phyloP scores from a whole-genome alignment of 1,284 basidiomycete genomes.

The Golubevia pallescens region DNA sequence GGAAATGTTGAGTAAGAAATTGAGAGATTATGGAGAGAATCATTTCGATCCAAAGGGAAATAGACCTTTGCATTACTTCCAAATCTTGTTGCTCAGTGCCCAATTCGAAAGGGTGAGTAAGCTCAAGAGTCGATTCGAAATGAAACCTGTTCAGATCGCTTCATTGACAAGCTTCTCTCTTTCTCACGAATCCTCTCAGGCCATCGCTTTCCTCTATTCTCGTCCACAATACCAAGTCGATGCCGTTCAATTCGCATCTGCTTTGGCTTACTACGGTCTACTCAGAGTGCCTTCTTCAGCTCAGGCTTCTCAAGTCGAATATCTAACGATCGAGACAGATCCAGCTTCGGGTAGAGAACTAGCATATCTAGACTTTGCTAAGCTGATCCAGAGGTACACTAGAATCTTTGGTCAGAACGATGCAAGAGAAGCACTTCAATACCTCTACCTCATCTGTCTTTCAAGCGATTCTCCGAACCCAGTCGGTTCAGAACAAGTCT shows the following conservation, averaged over 20 bases:
- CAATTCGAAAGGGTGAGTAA: constrained; percentile 84
- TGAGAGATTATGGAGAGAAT: constrained; percentile 71
- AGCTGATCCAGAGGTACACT: constrained; percentile 89
- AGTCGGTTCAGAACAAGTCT: constrained; percentile 81
- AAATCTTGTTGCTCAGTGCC: constrained; percentile 86
- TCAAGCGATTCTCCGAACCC: constrained; percentile 71
- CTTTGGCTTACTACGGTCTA: constrained; percentile 90
- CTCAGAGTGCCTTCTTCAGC: constrained; percentile 79
- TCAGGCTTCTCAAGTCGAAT: constrained; percentile 74
- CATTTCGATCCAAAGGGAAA: constrained; percentile 85
- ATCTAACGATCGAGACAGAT: constrained; percentile 1
- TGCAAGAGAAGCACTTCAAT: constrained; percentile 90
- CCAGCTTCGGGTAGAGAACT: too few relatives aligned
- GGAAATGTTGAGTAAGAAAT: constrained; percentile 19
- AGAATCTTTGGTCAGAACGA: constrained; percentile 89
- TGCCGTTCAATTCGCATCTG: constrained; percentile 91
- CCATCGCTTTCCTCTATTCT: constrained; percentile 87
- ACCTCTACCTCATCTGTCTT: constrained; percentile 88
- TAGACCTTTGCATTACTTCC: constrained; percentile 77
- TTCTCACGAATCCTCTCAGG: constrained; percentile 67
- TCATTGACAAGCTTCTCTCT: neutral
- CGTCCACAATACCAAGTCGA: constrained; percentile 87
- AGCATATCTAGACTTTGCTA: constrained; percentile 69
- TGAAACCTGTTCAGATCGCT: neutral
- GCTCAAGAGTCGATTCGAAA: neutral